Percentiles rank a stretch among this genome's conserved stretches.
These are phyloP conservation scores for Chrysosporium queenslandicum DNA, from an alignment of 2,329 filamentous ascomycete species.

Conservation along the genomic window DNA sequence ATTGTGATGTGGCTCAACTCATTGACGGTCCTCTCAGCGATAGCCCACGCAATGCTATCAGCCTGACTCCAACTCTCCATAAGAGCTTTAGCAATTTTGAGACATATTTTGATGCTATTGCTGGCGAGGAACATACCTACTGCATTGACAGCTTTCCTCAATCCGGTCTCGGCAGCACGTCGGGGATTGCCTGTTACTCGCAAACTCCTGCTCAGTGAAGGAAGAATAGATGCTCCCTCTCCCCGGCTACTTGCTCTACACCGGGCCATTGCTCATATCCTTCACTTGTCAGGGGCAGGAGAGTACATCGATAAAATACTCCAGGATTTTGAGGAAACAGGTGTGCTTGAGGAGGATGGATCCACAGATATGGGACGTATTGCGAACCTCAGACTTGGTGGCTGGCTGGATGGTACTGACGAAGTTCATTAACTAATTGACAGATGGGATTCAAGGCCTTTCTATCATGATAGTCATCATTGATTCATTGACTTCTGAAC, in stretches of 20 bases:
- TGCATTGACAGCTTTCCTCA: constrained; percentile 3
- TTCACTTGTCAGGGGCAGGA: constrained; percentile 17
- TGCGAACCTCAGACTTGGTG: constrained; percentile 9
- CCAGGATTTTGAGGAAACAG: constrained; percentile 22
- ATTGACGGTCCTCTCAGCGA: constrained; percentile 35
- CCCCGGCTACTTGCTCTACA: constrained; percentile 18
- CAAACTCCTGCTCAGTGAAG: constrained; percentile 19
- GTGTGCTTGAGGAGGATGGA: constrained; percentile 18
- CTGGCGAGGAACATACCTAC: constrained; percentile 4
- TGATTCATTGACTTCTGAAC: too few relatives aligned
- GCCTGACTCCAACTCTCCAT: constrained; percentile 24
- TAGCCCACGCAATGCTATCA: constrained; percentile 33
- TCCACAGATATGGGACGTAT: constrained; percentile 15
- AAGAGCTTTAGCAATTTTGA: constrained; percentile 23
- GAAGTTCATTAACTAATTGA: constrained; percentile 1
- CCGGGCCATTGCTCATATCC: constrained; percentile 17
- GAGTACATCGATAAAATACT: too few relatives aligned
- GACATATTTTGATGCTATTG: constrained; percentile 12
- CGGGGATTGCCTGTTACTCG: neutral
- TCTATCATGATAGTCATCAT: too few relatives aligned
- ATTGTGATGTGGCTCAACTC: constrained; percentile 27
- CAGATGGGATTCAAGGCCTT: neutral
- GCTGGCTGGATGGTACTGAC: constrained; percentile 7
- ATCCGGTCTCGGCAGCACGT: neutral
- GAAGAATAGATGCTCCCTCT: constrained; percentile 24